Conservation (phyloP, 768 basidiomycete species). For the Rhodotorula kratochvilovae region DNA sequence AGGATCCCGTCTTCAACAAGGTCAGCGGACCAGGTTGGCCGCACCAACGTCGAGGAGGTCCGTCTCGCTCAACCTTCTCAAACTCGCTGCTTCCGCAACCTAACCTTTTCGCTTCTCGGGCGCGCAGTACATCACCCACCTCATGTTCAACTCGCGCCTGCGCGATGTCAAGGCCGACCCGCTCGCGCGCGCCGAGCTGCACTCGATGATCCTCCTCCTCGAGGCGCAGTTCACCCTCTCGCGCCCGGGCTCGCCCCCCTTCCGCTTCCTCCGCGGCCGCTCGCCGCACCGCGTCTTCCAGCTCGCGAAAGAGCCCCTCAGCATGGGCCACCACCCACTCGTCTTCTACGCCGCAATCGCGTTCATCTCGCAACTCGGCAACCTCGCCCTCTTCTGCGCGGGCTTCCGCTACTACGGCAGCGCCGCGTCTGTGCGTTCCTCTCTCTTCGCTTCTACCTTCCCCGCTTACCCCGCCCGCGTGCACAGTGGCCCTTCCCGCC, state of each 20-base stretch:
- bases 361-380: neutral
- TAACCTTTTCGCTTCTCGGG: neutral
- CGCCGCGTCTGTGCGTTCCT: neutral
- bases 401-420: conserved; percentile 35
- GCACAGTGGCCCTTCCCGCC: conserved; percentile 19
- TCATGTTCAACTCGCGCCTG: conserved; percentile 12
- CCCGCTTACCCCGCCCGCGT: neutral
- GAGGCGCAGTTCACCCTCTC: conserved; percentile 26
- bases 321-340: conserved; percentile 21
- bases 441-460: neutral
- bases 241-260: conserved; percentile 2
- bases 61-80: neutral
- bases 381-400: conserved; percentile 3
- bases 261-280: conserved; percentile 17
- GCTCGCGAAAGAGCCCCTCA: conserved; percentile 17
- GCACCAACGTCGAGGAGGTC: conserved; percentile 36
- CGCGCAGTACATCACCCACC: conserved; percentile 17
- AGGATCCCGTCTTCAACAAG: conserved; percentile 11
- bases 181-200: conserved; percentile 21
- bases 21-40: conserved; percentile 23
- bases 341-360: conserved; percentile 25
- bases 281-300: conserved; percentile 14
- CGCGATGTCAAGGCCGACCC: conserved; percentile 7
- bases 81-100: too few relatives aligned
- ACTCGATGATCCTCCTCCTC: conserved; percentile 32